A percentile compares a stretch with the other conserved stretches of the same genome.
Evolutionary conservation across 768 basidiomycete genomes (phyloP).

Genomic region (Agrocybe praecox): DNA sequence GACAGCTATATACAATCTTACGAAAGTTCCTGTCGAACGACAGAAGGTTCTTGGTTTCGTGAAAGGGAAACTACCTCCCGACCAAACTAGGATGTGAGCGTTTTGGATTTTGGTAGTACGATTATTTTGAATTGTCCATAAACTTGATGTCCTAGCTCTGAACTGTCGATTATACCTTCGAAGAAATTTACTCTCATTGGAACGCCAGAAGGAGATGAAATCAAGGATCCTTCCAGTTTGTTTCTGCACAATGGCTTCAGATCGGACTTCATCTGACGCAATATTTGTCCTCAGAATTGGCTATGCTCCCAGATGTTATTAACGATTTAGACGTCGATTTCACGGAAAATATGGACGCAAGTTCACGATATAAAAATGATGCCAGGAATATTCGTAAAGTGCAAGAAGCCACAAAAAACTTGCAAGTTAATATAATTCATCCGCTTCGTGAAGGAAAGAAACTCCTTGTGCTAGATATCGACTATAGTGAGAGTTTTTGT

Average conservation of each 20-base stretch:
- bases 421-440: constrained; percentile 72
- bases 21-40: constrained; percentile 78
- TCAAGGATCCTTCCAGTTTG: constrained; percentile 76
- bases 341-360: constrained; percentile 57
- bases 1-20: constrained; percentile 62
- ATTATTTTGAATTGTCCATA: constrained; percentile 7
- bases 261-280: background rate
- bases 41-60: constrained; percentile 89
- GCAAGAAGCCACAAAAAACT: constrained; percentile 65
- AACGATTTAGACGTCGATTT: constrained; percentile 88
- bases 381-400: constrained; percentile 83
- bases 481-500: constrained; percentile 64
- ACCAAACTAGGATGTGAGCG: constrained; percentile 66
- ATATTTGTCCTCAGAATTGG: constrained; percentile 47
- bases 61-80: constrained; percentile 80
- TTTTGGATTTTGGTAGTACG: constrained; percentile 18
- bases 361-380: constrained; percentile 70
- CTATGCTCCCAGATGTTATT: constrained; percentile 65
- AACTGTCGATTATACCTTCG: constrained; percentile 56
- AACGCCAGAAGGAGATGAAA: constrained; percentile 83
- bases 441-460: constrained; percentile 77
- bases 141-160: constrained; percentile 39
- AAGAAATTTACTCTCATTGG: constrained; percentile 88
- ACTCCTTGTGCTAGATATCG: constrained; percentile 84
- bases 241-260: background rate